Evolutionary conservation across 176 grass and related monocot species (phyloP), one percentile per base, ranked within the genome.

Genomic region (Paspalum notatum): DNA sequence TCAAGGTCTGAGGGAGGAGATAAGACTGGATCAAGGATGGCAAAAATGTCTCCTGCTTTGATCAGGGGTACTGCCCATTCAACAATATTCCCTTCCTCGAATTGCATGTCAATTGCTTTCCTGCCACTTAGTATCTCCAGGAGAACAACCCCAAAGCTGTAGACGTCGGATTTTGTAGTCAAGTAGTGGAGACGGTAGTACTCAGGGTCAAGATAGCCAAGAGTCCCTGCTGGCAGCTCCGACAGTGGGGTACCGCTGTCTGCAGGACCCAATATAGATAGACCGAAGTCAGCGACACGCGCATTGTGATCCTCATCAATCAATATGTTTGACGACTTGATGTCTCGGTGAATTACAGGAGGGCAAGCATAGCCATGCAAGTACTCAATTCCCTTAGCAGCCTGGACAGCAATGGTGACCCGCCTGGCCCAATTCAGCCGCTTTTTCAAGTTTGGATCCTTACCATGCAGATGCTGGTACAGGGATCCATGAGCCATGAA

Each of bases 271-370:
- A 98, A 85, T 80, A 98, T 89, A 72, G 92, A 98, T 41, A 98
- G 90, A 49, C 95, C 95, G 53, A 98, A 98, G 84, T 98, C 95
- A 0, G 95, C 84, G 10, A 98, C 95, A 25, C 95, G 90, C 1
- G 95, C 95, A 89, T 98, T 98, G 67, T 98, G 90, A 64, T 98
- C 95, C 80, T 98, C 92, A 60, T 98, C 95, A 38, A 98, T 98
- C 59, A 98, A 79, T 85, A 98, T 98, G 71, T 98, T 98, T 47
- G 95, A 98, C 3, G 95, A 98, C 71, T 98, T 98, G 80, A 98
- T 98, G 77, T 98, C 95, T 60, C 95, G 84, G 32, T 98, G 95
- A 84, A 98, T 98, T 25, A 98, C 95, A 1, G 92, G 95, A 50
- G 95, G 95, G 86, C 95, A 98, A 59, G 95, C 95, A 73, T 98